Evolutionary conservation across 164 flowering plant species (phyloP).

Genomic region (Dillenia suffruticosa): DNA sequence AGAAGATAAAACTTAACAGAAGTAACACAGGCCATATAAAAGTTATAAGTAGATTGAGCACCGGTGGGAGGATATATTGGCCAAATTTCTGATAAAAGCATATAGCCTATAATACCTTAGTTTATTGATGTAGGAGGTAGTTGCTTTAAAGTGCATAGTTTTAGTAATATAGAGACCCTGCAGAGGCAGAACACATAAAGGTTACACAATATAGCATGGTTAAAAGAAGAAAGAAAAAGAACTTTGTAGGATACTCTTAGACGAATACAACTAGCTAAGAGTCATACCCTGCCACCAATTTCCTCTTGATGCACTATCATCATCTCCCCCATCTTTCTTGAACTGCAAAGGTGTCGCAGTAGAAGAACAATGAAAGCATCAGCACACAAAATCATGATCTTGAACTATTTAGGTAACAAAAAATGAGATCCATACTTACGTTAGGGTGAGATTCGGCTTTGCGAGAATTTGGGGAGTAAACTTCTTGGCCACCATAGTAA

Average conservation of each 20-base stretch:
- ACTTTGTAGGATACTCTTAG: too few species aligned
- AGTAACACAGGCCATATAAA: too few species aligned
- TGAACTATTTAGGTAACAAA: too few species aligned
- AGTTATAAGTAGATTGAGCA: too few species aligned
- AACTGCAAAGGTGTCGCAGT: constrained; percentile 24
- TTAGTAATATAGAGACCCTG: constrained; percentile 78
- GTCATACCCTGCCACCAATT: constrained; percentile 89
- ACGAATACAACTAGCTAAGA: too few species aligned
- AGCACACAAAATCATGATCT: too few species aligned
- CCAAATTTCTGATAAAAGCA: too few species aligned
- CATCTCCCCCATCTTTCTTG: constrained; percentile 55
- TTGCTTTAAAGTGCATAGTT: constrained; percentile 12
- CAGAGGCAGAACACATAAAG: constrained; percentile 6
- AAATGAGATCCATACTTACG: constrained; percentile 33
- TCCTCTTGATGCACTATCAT: constrained; percentile 73
- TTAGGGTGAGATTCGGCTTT: constrained; percentile 28
- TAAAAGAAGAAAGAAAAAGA: not conserved
- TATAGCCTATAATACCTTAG: too few species aligned
- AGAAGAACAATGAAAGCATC: too few species aligned
- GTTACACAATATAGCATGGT: too few species aligned
- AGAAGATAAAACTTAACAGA: too few species aligned
- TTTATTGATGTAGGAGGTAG: constrained; percentile 9
- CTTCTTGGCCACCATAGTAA: constrained; percentile 86
- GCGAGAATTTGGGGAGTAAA: constrained; percentile 37
- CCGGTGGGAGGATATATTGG: too few species aligned